These are phyloP conservation scores for Ascochyta lentis DNA, from an alignment of 2,329 filamentous ascomycete species.

Conservation along the genomic window DNA sequence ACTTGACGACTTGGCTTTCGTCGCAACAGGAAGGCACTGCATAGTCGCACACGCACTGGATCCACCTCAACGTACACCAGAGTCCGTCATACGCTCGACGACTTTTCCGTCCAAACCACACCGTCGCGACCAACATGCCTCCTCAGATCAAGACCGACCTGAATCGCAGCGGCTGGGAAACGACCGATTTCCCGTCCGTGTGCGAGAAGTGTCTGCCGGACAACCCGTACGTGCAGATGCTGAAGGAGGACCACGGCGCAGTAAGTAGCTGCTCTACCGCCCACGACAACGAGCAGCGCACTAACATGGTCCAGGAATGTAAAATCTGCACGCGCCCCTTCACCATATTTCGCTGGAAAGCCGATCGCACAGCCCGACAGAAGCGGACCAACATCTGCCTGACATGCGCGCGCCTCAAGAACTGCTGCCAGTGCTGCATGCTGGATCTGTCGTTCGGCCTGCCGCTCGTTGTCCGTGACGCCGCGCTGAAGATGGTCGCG, in stretches of 20 bases:
- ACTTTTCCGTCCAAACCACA: not conserved
- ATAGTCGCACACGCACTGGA: conserved; percentile 6
- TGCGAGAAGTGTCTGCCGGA: conserved; percentile 94
- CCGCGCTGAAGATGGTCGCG: conserved; percentile 96
- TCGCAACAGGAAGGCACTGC: conserved; percentile 8
- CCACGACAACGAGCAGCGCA: conserved; percentile 75
- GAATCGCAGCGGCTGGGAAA: conserved; percentile 95
- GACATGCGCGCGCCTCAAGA: conserved; percentile 95
- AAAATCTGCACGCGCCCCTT: conserved; percentile 90
- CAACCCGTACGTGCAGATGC: conserved; percentile 98
- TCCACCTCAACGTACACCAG: conserved; percentile 1
- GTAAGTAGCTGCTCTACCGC: conserved; percentile 73
- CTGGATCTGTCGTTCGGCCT: conserved; percentile 95
- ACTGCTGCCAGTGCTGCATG: conserved; percentile 99
- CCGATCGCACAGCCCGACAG: conserved; percentile 87
- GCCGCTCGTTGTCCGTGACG: conserved; percentile 93
- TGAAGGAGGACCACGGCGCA: conserved; percentile 94
- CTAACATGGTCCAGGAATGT: conserved; percentile 57
- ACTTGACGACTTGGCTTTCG: not conserved
- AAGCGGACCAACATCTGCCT: conserved; percentile 96
- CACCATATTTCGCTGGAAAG: conserved; percentile 94
- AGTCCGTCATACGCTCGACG: conserved; percentile 9
- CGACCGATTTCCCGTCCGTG: conserved; percentile 86
- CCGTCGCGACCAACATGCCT: conserved; percentile 63
- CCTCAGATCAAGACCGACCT: conserved; percentile 96